Conservation (phyloP, 2,329 filamentous ascomycete genomes). For the Graphiopsis chlorocephala region DNA sequence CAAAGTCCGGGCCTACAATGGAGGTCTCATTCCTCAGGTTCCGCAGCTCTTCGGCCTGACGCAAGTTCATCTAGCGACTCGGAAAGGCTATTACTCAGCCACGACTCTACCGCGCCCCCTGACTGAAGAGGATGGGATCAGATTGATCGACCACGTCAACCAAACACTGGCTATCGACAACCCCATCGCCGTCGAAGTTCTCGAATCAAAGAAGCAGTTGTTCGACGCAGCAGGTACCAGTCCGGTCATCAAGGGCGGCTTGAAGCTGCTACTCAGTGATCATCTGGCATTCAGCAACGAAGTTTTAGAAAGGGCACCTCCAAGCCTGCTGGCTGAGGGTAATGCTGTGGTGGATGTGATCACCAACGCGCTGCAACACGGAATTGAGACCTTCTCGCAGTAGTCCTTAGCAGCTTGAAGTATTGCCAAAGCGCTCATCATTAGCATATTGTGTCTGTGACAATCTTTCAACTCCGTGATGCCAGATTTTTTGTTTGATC, state of each 20-base stretch:
- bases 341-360: slow-evolving; percentile 15
- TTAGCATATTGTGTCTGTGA: background rate
- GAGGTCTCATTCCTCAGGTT: slow-evolving; percentile 22
- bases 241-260: slow-evolving; percentile 1
- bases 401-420: background rate
- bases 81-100: slow-evolving; percentile 21
- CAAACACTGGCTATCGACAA: slow-evolving; percentile 19
- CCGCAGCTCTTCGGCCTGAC: slow-evolving; percentile 14
- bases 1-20: slow-evolving; percentile 24
- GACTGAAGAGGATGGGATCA: slow-evolving; percentile 13
- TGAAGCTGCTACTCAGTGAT: slow-evolving; percentile 11
- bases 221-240: slow-evolving; percentile 12
- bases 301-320: slow-evolving; percentile 12
- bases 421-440: background rate
- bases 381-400: slow-evolving; percentile 8
- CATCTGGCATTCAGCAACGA: slow-evolving; percentile 14
- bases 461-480: background rate
- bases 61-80: slow-evolving; percentile 20
- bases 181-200: slow-evolving; percentile 13
- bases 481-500: background rate
- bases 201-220: slow-evolving; percentile 9
- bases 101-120: slow-evolving; percentile 16
- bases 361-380: slow-evolving; percentile 11
- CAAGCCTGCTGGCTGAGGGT: background rate
- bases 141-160: slow-evolving; percentile 20